Conservation (phyloP, 306 rosid genomes). For the Quercus rubra region DNA sequence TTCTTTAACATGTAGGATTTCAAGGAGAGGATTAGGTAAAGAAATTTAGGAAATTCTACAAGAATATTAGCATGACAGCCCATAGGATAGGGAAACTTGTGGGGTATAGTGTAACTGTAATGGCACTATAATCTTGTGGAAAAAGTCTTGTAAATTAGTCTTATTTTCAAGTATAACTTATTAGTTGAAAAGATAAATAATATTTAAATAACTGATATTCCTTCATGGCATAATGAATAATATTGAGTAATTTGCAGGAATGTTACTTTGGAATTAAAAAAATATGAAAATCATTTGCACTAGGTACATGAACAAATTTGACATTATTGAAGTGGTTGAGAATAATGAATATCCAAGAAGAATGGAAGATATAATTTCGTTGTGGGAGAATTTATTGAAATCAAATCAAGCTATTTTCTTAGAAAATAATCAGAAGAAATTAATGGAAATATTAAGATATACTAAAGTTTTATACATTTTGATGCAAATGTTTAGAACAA, state of each 20-base stretch:
- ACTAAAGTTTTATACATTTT: neutral
- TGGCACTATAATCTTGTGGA: constrained; percentile 24
- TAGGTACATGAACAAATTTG: neutral
- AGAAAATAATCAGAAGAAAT: no score
- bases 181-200: no score
- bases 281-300: neutral
- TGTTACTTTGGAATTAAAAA: neutral
- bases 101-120: neutral
- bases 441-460: neutral
- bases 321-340: neutral
- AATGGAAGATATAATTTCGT: no score
- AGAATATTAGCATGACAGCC: neutral
- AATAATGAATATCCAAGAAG: neutral
- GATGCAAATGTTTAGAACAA: no score
- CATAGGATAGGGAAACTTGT: neutral
- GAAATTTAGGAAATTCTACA: constrained; percentile 25
- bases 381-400: no score
- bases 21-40: constrained; percentile 46
- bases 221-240: no score
- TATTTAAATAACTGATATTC: no score
- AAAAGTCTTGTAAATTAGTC: neutral
- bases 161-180: no score
- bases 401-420: no score
- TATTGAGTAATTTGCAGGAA: neutral
- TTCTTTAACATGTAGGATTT: constrained; percentile 17